Conservation (phyloP, 208 protist species). For the Angomonas deanei region DNA sequence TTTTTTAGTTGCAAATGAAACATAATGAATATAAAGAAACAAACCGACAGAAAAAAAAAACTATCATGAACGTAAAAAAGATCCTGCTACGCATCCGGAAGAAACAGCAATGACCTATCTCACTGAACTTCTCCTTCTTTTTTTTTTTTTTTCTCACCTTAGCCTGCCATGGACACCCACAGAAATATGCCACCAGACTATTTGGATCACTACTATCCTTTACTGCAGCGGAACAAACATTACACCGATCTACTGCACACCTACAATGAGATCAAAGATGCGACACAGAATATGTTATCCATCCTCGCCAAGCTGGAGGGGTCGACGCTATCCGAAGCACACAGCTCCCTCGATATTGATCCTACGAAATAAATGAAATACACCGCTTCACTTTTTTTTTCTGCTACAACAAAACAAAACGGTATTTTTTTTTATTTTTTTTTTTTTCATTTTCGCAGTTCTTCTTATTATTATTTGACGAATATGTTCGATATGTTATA, state of each 20-base stretch:
- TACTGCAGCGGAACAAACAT: background rate
- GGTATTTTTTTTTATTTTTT: conserved; percentile 4
- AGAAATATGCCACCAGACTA: background rate
- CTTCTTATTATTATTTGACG: background rate
- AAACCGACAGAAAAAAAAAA: too few species aligned
- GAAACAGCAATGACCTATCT: too few species aligned
- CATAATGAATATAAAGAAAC: too few species aligned
- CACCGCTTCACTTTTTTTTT: too few species aligned
- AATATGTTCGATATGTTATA: background rate
- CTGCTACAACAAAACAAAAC: too few species aligned
- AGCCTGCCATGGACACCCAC: background rate
- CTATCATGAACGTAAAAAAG: too few species aligned
- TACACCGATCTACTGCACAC: conserved; percentile 22
- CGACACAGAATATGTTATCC: conserved; percentile 20
- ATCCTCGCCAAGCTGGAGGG: conserved; percentile 18
- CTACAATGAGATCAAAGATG: conserved; percentile 37
- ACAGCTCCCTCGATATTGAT: conserved; percentile 15
- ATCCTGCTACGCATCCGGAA: too few species aligned
- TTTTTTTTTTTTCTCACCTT: conserved; percentile 7
- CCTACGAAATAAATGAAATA: background rate
- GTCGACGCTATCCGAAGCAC: conserved; percentile 23
- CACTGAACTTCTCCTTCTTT: too few species aligned
- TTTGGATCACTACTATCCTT: background rate
- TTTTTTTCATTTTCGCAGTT: background rate
- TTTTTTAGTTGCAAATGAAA: conserved; percentile 10